Evolutionary conservation across 257 asterid species (phyloP), one percentile per base, ranked within the genome.

Genomic region (Petrea volubilis): DNA sequence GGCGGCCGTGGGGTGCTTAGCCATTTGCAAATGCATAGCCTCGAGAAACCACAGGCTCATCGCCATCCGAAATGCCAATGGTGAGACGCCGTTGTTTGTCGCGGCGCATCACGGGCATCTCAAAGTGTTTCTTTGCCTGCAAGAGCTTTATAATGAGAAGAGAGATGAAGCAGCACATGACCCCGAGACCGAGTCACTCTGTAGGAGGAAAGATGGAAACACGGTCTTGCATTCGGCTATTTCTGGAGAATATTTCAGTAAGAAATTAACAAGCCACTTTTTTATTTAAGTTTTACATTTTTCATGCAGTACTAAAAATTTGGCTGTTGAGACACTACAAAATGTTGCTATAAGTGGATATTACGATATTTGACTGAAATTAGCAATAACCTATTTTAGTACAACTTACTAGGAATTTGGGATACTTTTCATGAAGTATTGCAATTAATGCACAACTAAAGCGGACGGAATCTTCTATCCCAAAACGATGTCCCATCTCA

Each of bases 21-120:
- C 15, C 0, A 68, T 79, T 2, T 79, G 84, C 55, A 0, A 25
- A 0, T 38, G 60, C 52, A 72, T 85, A 3, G 85, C 68, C 4
- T 4, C 23, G 0, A 34, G 3, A 58, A 5, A 36, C 14, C 27
- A 2, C 36, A 6, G 56, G 15, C 81, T 78, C 64, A 71, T 80
- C 67, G 4, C 25, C 27, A 43, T 15, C 2, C 76, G 80, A 60
- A 85, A 85, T 60, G 17, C 2, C 1, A 52, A 61, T 40, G 75
- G 77, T 3, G 88, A 83, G 75, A 83, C 86, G 0, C 90, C 90
- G 1, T 64, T 85, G 77, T 85, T 80, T 55, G 20, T 73, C 64
- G 70, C 90, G 18, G 88, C 88, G 55, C 78, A 71, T 55, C 84
- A 73, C 40, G 85, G 86, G 5, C 71, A 68, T 44, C 25, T 43